Base-by-base conservation (phyloP, 1,139 yeast genomes). In the Taiozyma sp. region DNA sequence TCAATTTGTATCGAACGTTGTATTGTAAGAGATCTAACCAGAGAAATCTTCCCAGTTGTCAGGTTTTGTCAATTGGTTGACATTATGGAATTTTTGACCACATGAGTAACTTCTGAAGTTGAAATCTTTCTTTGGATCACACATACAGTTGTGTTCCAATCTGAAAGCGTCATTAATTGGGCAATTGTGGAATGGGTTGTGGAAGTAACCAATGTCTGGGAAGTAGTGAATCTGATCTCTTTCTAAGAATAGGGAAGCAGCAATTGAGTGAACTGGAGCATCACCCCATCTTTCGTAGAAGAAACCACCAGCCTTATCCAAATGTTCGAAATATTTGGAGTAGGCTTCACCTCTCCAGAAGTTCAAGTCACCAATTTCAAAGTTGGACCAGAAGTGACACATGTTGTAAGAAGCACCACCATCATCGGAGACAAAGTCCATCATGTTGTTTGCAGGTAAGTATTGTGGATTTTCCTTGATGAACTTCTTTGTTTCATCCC, bases 251-350 rank as follows among this genome's bases (percentile, higher is more conserved):
- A 86, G 72, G 0, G 95, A 74, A 1, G 89, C 93, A 2, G 93
- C 91, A 56, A 89, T 79, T 3, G 96, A 83, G 68, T 88, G 97
- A 22, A 89, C 80, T 6, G 97, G 96, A 0, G 97, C 97, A 68
- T 90, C 97, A 37, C 97, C 97, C 97, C 97, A 90, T 66, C 97
- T 76, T 67, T 90, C 97, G 68, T 90, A 90, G 71, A 87, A 90
- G 72, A 90, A 90, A 5, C 95, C 95, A 43, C 97, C 97, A 1
- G 84, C 76, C 54, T 74, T 63, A 66, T 90, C 97, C 59, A 90
- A 74, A 58, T 75, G 68, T 24, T 87, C 81, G 62, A 90, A 90
- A 68, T 82, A 90, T 43, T 75, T 76, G 16, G 73, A 66, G 66
- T 90, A 90, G 2, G 84, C 83, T 44, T 79, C 74, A 11, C 80